These are phyloP conservation scores for Buddleja alternifolia DNA, from an alignment of 257 asterid species.

Conservation along the genomic window DNA sequence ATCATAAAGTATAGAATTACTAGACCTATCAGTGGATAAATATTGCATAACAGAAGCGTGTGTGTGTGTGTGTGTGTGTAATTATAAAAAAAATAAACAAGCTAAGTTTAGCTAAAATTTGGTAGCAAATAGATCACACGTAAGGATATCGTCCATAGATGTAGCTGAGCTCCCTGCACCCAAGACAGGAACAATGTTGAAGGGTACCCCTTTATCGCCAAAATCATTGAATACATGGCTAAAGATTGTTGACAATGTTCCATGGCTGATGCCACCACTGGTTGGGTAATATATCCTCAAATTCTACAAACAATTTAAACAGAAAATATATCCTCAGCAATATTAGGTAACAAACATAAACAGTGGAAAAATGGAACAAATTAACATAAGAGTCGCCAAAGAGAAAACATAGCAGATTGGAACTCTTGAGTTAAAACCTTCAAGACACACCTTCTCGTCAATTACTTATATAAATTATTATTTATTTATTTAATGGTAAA, in stretches of 20 bases:
- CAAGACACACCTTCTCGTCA: too few relatives aligned
- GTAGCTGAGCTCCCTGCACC: slow-evolving; percentile 72
- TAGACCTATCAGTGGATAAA: slow-evolving; percentile 3
- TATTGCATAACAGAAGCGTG: slow-evolving; percentile 6
- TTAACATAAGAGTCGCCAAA: too few relatives aligned
- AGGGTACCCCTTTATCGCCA: slow-evolving; percentile 43
- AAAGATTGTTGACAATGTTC: slow-evolving; percentile 51
- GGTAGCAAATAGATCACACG: slow-evolving; percentile 78
- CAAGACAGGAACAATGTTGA: slow-evolving; percentile 76
- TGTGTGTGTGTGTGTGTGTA: slow-evolving; percentile 14
- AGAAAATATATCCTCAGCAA: too few relatives aligned
- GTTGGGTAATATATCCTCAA: slow-evolving; percentile 71
- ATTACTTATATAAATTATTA: too few relatives aligned
- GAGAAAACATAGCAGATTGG: too few relatives aligned
- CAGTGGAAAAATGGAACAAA: too few relatives aligned
- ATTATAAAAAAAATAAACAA: slow-evolving; percentile 4
- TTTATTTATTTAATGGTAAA: too few relatives aligned
- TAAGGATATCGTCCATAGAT: slow-evolving; percentile 60
- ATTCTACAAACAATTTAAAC: slow-evolving; percentile 60
- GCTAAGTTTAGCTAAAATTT: slow-evolving; percentile 43
- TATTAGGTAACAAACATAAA: too few relatives aligned
- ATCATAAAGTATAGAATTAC: slow-evolving; percentile 14
- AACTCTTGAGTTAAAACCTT: too few relatives aligned
- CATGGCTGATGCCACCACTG: slow-evolving; percentile 46
- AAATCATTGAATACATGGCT: slow-evolving; percentile 56